These are phyloP conservation scores for Triglochin maritima DNA, from an alignment of 106 monocot species.

Conservation along the genomic window DNA sequence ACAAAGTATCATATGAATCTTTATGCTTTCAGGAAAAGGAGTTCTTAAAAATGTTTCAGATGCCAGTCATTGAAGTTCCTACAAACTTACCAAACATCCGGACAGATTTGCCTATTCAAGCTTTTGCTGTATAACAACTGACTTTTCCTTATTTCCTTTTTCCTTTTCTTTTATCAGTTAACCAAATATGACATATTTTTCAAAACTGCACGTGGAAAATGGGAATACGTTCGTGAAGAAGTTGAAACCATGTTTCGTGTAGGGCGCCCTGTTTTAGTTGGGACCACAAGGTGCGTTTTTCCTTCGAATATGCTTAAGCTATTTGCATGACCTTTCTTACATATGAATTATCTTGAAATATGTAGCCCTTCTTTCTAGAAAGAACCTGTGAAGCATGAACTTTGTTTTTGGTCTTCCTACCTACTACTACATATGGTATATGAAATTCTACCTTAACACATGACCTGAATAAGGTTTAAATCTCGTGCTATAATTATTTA, in stretches of 20 bases:
- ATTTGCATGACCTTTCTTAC: background rate
- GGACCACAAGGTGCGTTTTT: conserved; percentile 66
- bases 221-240: conserved; percentile 83
- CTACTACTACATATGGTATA: no score
- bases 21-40: conserved; percentile 76
- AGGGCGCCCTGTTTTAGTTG: conserved; percentile 96
- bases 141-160: conserved; percentile 8
- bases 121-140: conserved; percentile 78
- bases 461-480: no score
- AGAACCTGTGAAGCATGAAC: no score
- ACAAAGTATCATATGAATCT: background rate
- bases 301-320: background rate
- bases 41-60: conserved; percentile 97
- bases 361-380: no score
- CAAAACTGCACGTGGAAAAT: conserved; percentile 91
- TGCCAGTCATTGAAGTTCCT: conserved; percentile 94
- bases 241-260: conserved; percentile 76
- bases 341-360: background rate
- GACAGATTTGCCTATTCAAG: conserved; percentile 85
- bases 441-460: no score
- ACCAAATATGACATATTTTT: background rate
- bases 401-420: no score
- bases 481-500: no score
- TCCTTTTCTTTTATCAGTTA: background rate
- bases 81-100: conserved; percentile 97